Conservation (phyloP, 495 filamentous ascomycete species). For the Aspergillus diversus region DNA sequence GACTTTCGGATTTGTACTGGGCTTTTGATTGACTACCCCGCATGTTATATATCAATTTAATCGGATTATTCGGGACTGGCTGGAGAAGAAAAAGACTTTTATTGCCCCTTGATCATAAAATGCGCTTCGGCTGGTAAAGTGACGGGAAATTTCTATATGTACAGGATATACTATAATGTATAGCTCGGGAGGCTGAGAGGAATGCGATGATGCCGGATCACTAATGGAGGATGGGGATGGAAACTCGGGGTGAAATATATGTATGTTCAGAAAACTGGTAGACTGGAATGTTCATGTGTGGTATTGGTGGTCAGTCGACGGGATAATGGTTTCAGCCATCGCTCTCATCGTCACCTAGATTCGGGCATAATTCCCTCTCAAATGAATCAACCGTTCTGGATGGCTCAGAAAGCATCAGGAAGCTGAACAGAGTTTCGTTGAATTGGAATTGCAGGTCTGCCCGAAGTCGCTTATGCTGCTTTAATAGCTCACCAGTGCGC, state of each 20-base stretch:
- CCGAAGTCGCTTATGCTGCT: conserved; percentile 41
- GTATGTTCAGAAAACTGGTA: background rate
- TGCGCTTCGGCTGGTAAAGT: too few species aligned
- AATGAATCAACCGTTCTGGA: conserved; percentile 41
- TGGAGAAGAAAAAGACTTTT: too few species aligned
- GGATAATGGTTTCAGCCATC: background rate
- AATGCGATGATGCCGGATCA: too few species aligned
- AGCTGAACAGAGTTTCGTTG: conserved; percentile 48
- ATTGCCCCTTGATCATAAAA: too few species aligned
- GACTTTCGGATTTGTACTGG: too few species aligned
- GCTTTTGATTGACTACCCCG: too few species aligned
- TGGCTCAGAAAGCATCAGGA: conserved; percentile 38
- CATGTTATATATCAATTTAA: too few species aligned
- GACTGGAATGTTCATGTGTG: background rate
- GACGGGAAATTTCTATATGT: too few species aligned
- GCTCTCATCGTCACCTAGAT: background rate
- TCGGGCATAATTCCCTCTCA: conserved; percentile 31
- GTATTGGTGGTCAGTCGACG: background rate
- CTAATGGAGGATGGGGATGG: too few species aligned
- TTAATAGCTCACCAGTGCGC: conserved; percentile 43
- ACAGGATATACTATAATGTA: too few species aligned
- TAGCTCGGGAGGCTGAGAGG: too few species aligned
- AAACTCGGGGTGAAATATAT: background rate
- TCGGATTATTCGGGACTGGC: too few species aligned
- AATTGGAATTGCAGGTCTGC: conserved; percentile 48